Conservation (phyloP, 2,329 filamentous ascomycete species). For the Fusarium penzigii region DNA sequence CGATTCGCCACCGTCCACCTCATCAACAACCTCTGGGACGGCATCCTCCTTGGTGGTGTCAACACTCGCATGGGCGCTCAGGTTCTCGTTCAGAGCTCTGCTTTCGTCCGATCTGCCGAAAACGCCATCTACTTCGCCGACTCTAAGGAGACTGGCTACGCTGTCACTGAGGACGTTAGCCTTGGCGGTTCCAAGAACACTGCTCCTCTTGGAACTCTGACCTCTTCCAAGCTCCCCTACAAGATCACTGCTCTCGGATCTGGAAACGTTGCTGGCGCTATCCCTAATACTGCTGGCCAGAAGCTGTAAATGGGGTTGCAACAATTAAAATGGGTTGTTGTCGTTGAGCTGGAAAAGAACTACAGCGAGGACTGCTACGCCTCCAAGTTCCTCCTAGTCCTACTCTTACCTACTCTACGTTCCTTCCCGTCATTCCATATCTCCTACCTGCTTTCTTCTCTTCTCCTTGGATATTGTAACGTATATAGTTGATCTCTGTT, state of each 20-base stretch:
- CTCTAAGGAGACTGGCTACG: conserved; percentile 45
- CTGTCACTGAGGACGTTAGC: conserved; percentile 41
- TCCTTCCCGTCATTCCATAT: neutral
- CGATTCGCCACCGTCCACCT: conserved; percentile 68
- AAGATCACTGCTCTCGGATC: conserved; percentile 45
- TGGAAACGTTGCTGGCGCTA: conserved; percentile 43
- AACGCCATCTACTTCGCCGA: conserved; percentile 41
- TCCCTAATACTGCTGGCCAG: conserved; percentile 42
- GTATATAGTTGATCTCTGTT: neutral
- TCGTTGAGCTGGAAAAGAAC: too few species aligned
- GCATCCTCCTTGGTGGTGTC: conserved; percentile 46
- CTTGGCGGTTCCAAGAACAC: conserved; percentile 39
- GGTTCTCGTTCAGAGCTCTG: conserved; percentile 57
- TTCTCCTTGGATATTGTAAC: neutral
- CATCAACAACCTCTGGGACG: conserved; percentile 54
- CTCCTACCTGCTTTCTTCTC: neutral
- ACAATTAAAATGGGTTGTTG: too few species aligned
- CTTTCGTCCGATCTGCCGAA: conserved; percentile 44
- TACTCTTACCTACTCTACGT: neutral
- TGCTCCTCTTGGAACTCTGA: conserved; percentile 53
- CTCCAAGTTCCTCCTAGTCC: neutral
- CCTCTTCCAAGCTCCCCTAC: conserved; percentile 54
- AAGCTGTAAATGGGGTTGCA: conserved; percentile 20
- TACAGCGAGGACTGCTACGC: too few species aligned
- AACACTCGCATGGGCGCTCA: conserved; percentile 59